These are phyloP conservation scores for Populus tomentosa DNA, from an alignment of 441 rosid species.

Conservation along the genomic window DNA sequence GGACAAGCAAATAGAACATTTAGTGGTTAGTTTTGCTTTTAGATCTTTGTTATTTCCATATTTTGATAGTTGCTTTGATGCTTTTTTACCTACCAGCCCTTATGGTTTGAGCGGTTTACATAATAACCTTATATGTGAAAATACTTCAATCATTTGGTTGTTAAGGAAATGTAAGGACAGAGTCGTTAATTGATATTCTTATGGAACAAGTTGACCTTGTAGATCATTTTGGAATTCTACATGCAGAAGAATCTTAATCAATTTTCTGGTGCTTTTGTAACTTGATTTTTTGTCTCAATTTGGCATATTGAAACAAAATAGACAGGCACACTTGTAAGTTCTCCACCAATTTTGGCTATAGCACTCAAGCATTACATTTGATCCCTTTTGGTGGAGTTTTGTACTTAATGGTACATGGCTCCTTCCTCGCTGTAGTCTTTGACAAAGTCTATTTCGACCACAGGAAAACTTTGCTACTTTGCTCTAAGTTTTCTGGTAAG, in stretches of 20 bases:
- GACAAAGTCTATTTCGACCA: not conserved
- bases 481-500: not conserved
- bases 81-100: not conserved
- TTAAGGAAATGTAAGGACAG: no score
- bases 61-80: not conserved
- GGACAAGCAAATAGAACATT: constrained; percentile 72
- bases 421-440: not conserved
- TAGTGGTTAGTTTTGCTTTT: constrained; percentile 63
- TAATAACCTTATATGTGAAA: not conserved
- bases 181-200: no score
- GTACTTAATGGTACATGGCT: not conserved
- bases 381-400: constrained; percentile 1
- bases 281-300: no score
- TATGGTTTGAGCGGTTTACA: no score
- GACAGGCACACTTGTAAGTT: no score
- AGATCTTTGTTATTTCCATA: not conserved
- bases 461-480: not conserved
- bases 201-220: no score
- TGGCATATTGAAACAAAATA: no score
- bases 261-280: no score
- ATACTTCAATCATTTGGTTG: no score
- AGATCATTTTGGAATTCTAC: no score
- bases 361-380: not conserved
- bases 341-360: not conserved
- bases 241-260: no score